phyloP scores from a whole-genome alignment of 441 rosid genomes.

The Brassica balearica region DNA sequence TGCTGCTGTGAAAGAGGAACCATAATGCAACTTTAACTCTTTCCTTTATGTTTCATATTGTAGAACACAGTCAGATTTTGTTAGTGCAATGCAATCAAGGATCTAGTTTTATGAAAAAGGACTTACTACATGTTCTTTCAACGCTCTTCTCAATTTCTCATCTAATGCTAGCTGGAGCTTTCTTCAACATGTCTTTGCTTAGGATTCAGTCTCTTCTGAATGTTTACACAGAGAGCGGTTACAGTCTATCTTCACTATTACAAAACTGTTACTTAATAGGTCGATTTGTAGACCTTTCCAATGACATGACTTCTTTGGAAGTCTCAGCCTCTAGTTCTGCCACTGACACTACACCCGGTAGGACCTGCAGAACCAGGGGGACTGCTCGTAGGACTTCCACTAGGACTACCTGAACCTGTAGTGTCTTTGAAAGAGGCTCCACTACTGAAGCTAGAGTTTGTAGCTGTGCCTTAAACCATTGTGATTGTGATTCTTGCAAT shows the following conservation, averaged over 20 bases:
- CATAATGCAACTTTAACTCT: slow-evolving; percentile 19
- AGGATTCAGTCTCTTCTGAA: slow-evolving; percentile 1
- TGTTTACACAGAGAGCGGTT: slow-evolving; percentile 4
- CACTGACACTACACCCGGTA: too few species aligned
- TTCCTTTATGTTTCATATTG: slow-evolving; percentile 14
- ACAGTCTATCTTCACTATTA: not conserved
- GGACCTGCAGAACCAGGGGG: too few species aligned
- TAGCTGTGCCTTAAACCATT: slow-evolving; percentile 25
- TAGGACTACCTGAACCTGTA: too few species aligned
- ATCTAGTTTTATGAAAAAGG: not conserved
- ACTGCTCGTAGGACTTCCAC: too few species aligned
- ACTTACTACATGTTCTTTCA: not conserved
- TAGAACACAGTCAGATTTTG: slow-evolving; percentile 4
- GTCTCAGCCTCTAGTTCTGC: too few species aligned
- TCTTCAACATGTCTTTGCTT: not conserved
- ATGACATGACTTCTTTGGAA: too few species aligned
- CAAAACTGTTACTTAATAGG: too few species aligned
- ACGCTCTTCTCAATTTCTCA: not conserved
- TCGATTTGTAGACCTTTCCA: too few species aligned
- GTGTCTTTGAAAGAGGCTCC: slow-evolving; percentile 10
- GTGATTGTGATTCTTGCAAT: slow-evolving; percentile 26
- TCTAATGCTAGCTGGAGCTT: not conserved
- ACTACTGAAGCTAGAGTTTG: not conserved
- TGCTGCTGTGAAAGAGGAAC: slow-evolving; percentile 50
- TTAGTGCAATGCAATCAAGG: slow-evolving; percentile 11